These are phyloP conservation scores for Vitis riparia DNA, from an alignment of 164 flowering plant species.

Conservation along the genomic window DNA sequence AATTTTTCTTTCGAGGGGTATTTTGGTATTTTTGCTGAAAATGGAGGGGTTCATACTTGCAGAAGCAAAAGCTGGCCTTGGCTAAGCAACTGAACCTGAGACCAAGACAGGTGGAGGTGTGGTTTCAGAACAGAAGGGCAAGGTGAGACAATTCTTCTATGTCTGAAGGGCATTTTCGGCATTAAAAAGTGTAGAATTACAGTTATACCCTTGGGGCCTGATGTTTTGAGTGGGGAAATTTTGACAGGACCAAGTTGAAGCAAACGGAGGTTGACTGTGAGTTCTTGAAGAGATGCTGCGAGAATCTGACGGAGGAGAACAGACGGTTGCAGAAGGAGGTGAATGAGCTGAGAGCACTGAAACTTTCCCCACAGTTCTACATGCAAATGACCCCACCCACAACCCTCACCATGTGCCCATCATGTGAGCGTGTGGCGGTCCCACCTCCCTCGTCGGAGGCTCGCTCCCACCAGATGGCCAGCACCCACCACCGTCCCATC, in stretches of 20 bases:
- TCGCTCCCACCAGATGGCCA: conserved; percentile 12
- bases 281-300: conserved; percentile 75
- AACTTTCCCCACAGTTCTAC: conserved; percentile 76
- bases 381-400: conserved; percentile 84
- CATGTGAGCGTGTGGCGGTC: conserved; percentile 75
- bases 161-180: conserved; percentile 11
- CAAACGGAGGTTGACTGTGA: conserved; percentile 91
- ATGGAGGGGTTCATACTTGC: conserved; percentile 12
- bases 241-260: conserved; percentile 77
- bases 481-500: conserved; percentile 25
- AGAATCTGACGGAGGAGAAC: conserved; percentile 77
- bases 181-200: neutral
- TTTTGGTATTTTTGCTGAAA: conserved; percentile 11
- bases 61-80: conserved; percentile 85
- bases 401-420: conserved; percentile 88
- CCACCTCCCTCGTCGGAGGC: conserved; percentile 23
- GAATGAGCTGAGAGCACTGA: conserved; percentile 74
- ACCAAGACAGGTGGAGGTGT: conserved; percentile 82
- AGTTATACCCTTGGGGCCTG: neutral
- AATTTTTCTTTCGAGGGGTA: neutral
- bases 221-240: neutral
- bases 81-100: conserved; percentile 71
- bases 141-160: conserved; percentile 38
- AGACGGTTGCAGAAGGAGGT: conserved; percentile 77
- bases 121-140: conserved; percentile 92